Percentiles rank a stretch among this genome's conserved stretches.
These are phyloP conservation scores for Asterella californica DNA, from an alignment of 225 moss, liverwort and hornwort species.

Conservation along the genomic window DNA sequence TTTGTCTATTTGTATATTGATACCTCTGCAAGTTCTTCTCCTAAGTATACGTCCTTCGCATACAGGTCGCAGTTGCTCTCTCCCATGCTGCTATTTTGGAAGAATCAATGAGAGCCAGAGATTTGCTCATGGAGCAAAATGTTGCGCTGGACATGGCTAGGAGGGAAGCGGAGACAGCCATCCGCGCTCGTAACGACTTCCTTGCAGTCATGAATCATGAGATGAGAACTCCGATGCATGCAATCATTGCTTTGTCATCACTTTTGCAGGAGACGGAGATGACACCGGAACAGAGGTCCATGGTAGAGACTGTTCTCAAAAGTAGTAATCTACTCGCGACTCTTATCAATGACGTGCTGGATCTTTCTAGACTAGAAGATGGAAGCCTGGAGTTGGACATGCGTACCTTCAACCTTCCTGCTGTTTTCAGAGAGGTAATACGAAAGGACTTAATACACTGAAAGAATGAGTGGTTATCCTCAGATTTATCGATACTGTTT, in stretches of 20 bases:
- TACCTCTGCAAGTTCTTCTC: too few species aligned
- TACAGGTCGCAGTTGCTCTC: slow-evolving; percentile 85
- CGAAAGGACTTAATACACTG: neutral
- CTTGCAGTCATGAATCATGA: slow-evolving; percentile 96
- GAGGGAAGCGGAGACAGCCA: slow-evolving; percentile 82
- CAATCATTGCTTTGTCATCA: slow-evolving; percentile 87
- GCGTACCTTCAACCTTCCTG: slow-evolving; percentile 64
- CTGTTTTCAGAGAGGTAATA: slow-evolving; percentile 71
- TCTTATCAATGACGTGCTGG: slow-evolving; percentile 87
- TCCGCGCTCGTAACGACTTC: slow-evolving; percentile 87
- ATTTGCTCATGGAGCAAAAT: slow-evolving; percentile 79
- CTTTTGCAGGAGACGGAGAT: slow-evolving; percentile 86
- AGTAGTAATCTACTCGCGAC: slow-evolving; percentile 90
- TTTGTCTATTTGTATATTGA: too few species aligned
- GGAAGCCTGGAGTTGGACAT: slow-evolving; percentile 84
- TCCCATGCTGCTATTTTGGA: slow-evolving; percentile 90
- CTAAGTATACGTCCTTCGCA: too few species aligned
- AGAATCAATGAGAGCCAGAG: slow-evolving; percentile 78
- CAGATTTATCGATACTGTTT: neutral
- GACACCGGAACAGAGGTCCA: slow-evolving; percentile 82
- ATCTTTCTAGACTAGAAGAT: slow-evolving; percentile 89
- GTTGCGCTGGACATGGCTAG: slow-evolving; percentile 83
- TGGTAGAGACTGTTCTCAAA: slow-evolving; percentile 92
- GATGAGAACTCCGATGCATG: slow-evolving; percentile 97
- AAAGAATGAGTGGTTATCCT: neutral